Evolutionary conservation across 1,284 basidiomycete genomes (phyloP), one percentile per base, ranked within the genome.

Genomic region (Kalmanozyma brasiliensis): DNA sequence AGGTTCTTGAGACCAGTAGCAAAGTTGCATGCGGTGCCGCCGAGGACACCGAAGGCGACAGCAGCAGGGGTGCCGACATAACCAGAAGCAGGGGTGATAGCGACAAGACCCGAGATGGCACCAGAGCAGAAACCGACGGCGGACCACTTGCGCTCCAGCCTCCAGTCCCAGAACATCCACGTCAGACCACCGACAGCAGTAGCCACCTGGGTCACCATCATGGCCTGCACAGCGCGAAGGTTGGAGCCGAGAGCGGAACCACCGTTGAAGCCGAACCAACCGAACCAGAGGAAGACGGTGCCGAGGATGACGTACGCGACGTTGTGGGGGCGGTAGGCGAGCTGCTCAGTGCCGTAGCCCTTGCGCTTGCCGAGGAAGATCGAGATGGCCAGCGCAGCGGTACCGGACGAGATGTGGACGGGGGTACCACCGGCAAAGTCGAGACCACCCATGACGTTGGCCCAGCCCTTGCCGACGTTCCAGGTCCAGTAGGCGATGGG

Each of bases 81-180:
- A 45, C 76, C 78, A 17, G 92, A 91, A 7, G 88, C 94, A 14
- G 94, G 73, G 14, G 72, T 70, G 71, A 73, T 70, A 29, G 90
- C 91, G 29, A 93, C 93, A 11, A 96, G 87, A 49, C 93, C 94
- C 13, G 90, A 86, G 72, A 98, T 90, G 57, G 92, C 93, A 49
- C 95, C 95, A 3, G 92, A 93, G 85, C 95, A 98, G 85, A 98
- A 95, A 14, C 94, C 94, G 65, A 98, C 92, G 5, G 78, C 80
- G 13, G 78, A 82, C 83, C 82, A 85, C 75, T 85, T 85, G 40
- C 82, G 68, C 76, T 85, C 84, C 23, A 65, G 47, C 62, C 62
- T 65, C 62, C 62, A 65, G 38, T 65, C 62, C 62, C 62, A 65
- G 56, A 80, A 60, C 81, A 84, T 82, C 84, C 84, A 84, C 1